Evolutionary conservation across 1,284 basidiomycete genomes (phyloP).

Genomic region (Erythrobasidium hasegawianum): DNA sequence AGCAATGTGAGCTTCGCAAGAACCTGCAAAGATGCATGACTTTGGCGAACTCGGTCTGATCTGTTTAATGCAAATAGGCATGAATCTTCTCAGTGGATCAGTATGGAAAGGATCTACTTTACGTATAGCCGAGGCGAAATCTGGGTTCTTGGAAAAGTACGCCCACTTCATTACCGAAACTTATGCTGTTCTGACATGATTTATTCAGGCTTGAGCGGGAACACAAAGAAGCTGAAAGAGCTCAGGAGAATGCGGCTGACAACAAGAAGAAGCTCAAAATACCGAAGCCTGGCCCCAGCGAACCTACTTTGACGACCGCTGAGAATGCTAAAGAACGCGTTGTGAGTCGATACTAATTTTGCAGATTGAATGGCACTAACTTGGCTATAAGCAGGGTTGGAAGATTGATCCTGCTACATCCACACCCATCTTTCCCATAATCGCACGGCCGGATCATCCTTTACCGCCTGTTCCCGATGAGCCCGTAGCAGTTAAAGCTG

Average conservation of each 20-base stretch:
- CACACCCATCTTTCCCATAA: constrained; percentile 30
- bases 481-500: background rate
- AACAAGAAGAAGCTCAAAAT: constrained; percentile 20
- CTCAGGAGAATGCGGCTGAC: background rate
- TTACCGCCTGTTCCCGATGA: constrained; percentile 6
- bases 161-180: background rate
- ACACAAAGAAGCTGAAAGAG: constrained; percentile 4
- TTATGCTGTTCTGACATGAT: background rate
- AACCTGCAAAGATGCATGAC: too few relatives aligned
- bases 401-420: constrained; percentile 28
- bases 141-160: constrained; percentile 21
- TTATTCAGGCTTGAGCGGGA: constrained; percentile 17
- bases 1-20: constrained; percentile 15
- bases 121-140: constrained; percentile 31
- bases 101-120: constrained; percentile 33
- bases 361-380: background rate
- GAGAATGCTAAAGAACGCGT: constrained; percentile 6
- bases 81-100: constrained; percentile 32
- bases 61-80: constrained; percentile 7
- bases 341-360: background rate
- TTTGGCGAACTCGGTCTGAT: background rate
- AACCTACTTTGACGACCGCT: background rate
- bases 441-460: constrained; percentile 31
- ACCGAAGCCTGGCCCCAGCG: background rate
- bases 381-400: constrained; percentile 33